phyloP scores from a whole-genome alignment of 306 rosid species.

The Rubus idaeus region DNA sequence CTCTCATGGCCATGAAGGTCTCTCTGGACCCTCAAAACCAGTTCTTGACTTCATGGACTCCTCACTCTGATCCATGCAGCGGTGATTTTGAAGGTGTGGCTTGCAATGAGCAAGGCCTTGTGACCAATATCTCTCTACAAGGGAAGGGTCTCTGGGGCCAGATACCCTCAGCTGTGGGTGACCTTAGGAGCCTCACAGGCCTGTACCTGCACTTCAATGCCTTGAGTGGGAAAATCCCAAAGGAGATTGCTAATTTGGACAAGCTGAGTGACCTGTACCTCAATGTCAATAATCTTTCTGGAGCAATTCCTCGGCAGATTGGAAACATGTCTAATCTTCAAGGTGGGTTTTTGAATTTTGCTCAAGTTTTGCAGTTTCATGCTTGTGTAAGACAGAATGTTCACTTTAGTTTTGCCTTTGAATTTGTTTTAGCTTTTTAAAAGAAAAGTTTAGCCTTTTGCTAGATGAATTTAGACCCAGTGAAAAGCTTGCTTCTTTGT shows the following conservation, averaged over 20 bases:
- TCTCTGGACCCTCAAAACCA: constrained; percentile 50
- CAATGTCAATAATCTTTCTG: constrained; percentile 51
- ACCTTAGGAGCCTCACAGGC: constrained; percentile 48
- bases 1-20: constrained; percentile 42
- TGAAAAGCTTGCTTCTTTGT: constrained; percentile 2
- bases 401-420: neutral
- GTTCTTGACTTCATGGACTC: constrained; percentile 42
- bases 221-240: constrained; percentile 42
- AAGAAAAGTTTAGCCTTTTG: neutral
- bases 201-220: constrained; percentile 55
- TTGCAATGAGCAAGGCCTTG: constrained; percentile 46
- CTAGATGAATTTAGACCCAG: neutral
- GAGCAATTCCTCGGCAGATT: constrained; percentile 41
- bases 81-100: constrained; percentile 55
- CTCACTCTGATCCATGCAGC: constrained; percentile 37
- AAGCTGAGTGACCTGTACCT: constrained; percentile 48
- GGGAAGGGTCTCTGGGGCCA: constrained; percentile 52
- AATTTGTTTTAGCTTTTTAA: neutral
- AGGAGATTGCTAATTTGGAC: constrained; percentile 37
- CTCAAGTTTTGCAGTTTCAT: neutral
- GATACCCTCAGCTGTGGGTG: constrained; percentile 42
- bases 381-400: neutral
- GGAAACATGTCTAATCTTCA: constrained; percentile 47
- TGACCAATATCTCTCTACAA: constrained; percentile 47
- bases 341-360: constrained; percentile 28